phyloP scores from a whole-genome alignment of 345 rosid genomes.

The Microcos paniculata region DNA sequence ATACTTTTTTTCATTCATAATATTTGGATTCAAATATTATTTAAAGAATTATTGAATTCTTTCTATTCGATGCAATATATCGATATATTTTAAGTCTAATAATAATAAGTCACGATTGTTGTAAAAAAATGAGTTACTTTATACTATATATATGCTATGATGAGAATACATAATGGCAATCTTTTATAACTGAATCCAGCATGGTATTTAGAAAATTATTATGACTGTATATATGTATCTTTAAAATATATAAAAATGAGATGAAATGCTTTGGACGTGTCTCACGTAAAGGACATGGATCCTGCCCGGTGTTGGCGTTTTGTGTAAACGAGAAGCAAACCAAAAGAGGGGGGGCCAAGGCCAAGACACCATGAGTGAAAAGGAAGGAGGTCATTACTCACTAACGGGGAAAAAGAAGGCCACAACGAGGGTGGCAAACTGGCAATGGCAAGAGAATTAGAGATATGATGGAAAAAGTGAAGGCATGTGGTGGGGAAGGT shows the following conservation, averaged over 20 bases:
- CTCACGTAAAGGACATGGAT: neutral
- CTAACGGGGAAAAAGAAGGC: neutral
- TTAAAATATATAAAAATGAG: neutral
- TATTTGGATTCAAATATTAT: no score
- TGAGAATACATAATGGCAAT: neutral
- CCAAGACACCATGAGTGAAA: neutral
- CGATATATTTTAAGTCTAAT: no score
- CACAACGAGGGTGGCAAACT: neutral
- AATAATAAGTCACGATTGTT: neutral
- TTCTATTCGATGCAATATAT: no score
- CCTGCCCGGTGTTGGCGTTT: neutral
- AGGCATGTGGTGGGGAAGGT: slow-evolving; percentile 15
- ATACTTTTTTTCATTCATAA: no score
- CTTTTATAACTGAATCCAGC: neutral
- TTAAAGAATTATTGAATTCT: no score
- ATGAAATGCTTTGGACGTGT: neutral
- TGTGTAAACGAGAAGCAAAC: slow-evolving; percentile 22
- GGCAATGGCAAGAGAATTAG: neutral
- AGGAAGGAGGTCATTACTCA: neutral
- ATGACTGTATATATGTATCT: neutral
- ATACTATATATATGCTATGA: neutral
- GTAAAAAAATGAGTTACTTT: no score
- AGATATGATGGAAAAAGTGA: neutral
- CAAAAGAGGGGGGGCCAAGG: neutral
- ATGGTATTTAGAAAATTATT: neutral